These are phyloP conservation scores for Vachellia pachyceras DNA, from an alignment of 306 rosid species.

Conservation along the genomic window DNA sequence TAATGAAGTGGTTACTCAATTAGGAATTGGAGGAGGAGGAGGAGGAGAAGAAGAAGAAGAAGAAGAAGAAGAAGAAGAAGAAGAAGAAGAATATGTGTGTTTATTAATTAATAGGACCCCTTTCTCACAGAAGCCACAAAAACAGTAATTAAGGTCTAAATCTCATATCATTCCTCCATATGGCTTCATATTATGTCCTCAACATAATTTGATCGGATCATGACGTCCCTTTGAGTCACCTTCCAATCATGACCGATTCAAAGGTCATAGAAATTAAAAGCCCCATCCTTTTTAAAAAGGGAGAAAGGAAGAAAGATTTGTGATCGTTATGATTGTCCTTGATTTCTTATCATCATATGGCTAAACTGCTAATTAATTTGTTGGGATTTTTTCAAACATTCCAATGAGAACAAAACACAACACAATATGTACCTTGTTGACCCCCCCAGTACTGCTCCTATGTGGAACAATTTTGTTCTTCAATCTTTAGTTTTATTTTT, in stretches of 20 bases:
- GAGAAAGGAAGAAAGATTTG: neutral
- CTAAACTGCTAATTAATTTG: neutral
- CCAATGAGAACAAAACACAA: constrained; percentile 28
- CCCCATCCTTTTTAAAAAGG: neutral
- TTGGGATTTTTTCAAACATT: constrained; percentile 12
- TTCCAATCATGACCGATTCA: constrained; percentile 4
- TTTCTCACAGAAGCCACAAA: neutral
- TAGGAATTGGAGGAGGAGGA: too few relatives aligned
- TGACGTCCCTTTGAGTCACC: constrained; percentile 5
- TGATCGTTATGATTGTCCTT: constrained; percentile 26
- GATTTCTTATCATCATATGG: neutral
- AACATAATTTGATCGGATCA: neutral
- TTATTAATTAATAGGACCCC: neutral
- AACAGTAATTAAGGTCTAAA: neutral
- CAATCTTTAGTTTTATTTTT: neutral
- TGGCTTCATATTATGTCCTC: constrained; percentile 19
- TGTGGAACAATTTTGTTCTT: neutral
- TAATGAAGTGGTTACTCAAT: neutral
- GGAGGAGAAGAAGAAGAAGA: too few relatives aligned
- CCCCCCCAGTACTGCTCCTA: neutral
- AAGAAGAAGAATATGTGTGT: neutral
- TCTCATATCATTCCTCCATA: too few relatives aligned
- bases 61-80: too few relatives aligned
- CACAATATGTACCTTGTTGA: neutral
- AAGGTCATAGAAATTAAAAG: neutral